Base-by-base conservation (phyloP, 2,329 filamentous ascomycete genomes). In the Aureobasidium pullulans region DNA sequence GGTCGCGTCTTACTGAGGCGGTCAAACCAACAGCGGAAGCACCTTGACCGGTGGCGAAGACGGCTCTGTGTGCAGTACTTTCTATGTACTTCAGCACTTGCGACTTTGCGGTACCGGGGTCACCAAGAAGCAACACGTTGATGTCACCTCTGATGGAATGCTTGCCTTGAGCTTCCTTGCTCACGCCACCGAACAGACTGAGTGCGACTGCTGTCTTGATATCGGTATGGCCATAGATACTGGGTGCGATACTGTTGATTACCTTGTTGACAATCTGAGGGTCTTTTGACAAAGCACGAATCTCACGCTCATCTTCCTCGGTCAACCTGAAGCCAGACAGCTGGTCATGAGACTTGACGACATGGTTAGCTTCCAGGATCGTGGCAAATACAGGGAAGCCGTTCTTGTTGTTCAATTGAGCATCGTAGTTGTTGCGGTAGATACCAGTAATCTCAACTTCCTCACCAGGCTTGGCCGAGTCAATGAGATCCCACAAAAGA, bases 351-450 rank as follows among this genome's bases (percentile, higher is more conserved):
- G 93, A 87, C 74, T 99, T 99, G 74, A 97, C 87, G 5, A 97
- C 85, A 66, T 99, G 92, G 75, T 99, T 99, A 29, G 95, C 95
- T 74, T 99, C 94, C 4, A 99, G 82, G 61, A 99, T 94, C 0
- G 94, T 99, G 4, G 94, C 93, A 73, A 99, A 99, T 37, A 99
- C 94, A 0, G 94, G 94, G 76, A 99, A 97, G 4, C 94, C 94
- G 70, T 97, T 99, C 70, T 94, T 93, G 77, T 96, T 97, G 77
- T 99, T 99, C 58, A 99, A 82, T 67, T 96, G 90, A 3, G 94
- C 92, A 71, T 97, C 93, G 70, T 96, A 99, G 76, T 95, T 97
- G 79, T 99, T 99, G 67, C 91, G 87, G 76, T 99, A 99, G 66
- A 96, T 89, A 64, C 94, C 94, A 7, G 92, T 97, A 9, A 99